Evolutionary conservation across 2,329 filamentous ascomycete species (phyloP).

Genomic region (Waltergamsia citrina): DNA sequence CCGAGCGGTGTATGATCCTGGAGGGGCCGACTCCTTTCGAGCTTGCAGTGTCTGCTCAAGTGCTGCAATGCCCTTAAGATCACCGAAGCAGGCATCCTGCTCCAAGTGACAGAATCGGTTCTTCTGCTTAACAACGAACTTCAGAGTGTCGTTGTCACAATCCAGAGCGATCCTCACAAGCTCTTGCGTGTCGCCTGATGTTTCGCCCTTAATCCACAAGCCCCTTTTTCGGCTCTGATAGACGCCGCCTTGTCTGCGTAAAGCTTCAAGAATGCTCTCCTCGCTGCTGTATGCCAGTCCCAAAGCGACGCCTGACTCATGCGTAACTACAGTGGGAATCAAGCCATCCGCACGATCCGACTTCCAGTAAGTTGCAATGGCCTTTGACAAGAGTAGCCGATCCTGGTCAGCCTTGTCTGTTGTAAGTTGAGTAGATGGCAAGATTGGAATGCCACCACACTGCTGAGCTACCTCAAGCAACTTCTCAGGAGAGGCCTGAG

Average conservation of each 20-base stretch:
- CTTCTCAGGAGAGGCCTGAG: slow-evolving; percentile 33
- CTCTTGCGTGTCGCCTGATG: slow-evolving; percentile 88
- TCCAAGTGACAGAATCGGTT: slow-evolving; percentile 92
- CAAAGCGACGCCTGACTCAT: slow-evolving; percentile 75
- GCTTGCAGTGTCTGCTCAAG: slow-evolving; percentile 80
- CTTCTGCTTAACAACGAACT: slow-evolving; percentile 83
- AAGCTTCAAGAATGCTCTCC: slow-evolving; percentile 78
- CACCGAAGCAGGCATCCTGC: slow-evolving; percentile 86
- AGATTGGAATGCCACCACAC: slow-evolving; percentile 57
- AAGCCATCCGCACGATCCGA: slow-evolving; percentile 79
- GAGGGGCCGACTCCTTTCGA: slow-evolving; percentile 73
- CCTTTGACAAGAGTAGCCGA: slow-evolving; percentile 49
- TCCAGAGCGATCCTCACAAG: slow-evolving; percentile 77
- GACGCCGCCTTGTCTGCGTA: slow-evolving; percentile 70
- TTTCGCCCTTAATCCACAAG: slow-evolving; percentile 93
- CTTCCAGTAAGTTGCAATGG: slow-evolving; percentile 67
- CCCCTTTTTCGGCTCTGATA: slow-evolving; percentile 96
- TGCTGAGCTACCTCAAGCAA: slow-evolving; percentile 39
- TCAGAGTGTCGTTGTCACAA: slow-evolving; percentile 87
- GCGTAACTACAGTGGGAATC: slow-evolving; percentile 82
- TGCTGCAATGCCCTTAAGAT: slow-evolving; percentile 69
- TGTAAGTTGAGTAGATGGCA: slow-evolving; percentile 63
- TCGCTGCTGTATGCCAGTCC: slow-evolving; percentile 92
- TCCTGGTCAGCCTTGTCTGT: slow-evolving; percentile 52
- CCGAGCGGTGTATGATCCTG: slow-evolving; percentile 86